Evolutionary conservation across 371 early-diverging fungal species (phyloP).

Genomic region (Zychaea mexicana): DNA sequence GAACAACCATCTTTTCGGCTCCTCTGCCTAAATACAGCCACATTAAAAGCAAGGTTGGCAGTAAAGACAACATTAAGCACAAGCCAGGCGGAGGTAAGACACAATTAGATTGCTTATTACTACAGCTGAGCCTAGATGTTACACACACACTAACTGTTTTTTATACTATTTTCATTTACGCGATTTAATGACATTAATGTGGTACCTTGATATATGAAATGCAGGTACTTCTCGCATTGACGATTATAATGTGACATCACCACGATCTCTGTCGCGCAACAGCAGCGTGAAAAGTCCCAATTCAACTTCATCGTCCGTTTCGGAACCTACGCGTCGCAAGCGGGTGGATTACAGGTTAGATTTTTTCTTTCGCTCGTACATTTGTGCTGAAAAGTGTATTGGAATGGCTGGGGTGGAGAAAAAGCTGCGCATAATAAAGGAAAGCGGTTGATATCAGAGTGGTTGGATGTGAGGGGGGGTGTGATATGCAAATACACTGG

Average conservation of each 20-base stretch:
- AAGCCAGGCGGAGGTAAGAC: constrained; percentile 10
- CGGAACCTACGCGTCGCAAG: constrained; percentile 1
- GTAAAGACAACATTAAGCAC: constrained; percentile 21
- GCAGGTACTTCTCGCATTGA: neutral
- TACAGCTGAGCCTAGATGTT: neutral
- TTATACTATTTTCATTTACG: neutral
- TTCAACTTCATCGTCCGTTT: neutral
- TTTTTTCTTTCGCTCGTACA: too few relatives aligned
- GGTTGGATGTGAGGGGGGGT: too few relatives aligned
- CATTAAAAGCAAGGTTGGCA: constrained; percentile 23
- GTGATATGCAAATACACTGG: too few relatives aligned
- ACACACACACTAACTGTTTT: neutral
- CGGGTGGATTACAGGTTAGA: constrained; percentile 10
- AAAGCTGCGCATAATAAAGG: too few relatives aligned
- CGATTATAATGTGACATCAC: neutral
- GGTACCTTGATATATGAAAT: neutral
- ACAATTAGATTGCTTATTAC: neutral
- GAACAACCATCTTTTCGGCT: neutral
- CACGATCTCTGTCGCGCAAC: neutral
- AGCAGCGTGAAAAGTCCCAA: constrained; percentile 1
- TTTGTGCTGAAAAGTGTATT: too few relatives aligned
- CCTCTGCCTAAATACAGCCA: constrained; percentile 10
- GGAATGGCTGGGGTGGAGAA: too few relatives aligned
- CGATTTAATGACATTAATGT: neutral
- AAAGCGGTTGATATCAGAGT: too few relatives aligned